phyloP scores from a whole-genome alignment of 768 basidiomycete genomes.

The Mycena filopes region DNA sequence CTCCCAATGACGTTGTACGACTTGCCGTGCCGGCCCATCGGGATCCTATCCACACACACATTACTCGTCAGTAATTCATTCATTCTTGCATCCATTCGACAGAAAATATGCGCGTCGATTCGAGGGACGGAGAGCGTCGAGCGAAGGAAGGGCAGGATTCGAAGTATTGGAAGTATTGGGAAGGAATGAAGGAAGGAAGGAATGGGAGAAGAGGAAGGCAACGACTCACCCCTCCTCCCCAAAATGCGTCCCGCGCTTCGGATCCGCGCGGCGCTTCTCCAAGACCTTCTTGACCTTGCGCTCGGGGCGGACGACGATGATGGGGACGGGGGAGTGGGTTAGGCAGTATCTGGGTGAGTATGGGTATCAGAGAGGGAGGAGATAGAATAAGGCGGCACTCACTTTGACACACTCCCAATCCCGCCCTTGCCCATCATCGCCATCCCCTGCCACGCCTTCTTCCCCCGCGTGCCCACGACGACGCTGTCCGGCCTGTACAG shows the following conservation, averaged over 20 bases:
- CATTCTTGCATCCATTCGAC: no score
- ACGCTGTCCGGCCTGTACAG: slow-evolving; percentile 92
- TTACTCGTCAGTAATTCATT: no score
- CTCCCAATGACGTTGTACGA: slow-evolving; percentile 31
- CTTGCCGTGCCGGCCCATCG: slow-evolving; percentile 23
- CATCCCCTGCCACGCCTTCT: slow-evolving; percentile 54
- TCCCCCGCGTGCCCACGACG: slow-evolving; percentile 91
- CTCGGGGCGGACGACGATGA: slow-evolving; percentile 94
- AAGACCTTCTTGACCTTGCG: slow-evolving; percentile 86
- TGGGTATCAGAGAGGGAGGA: not conserved
- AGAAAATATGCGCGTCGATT: no score
- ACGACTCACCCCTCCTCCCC: slow-evolving; percentile 45
- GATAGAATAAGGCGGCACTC: slow-evolving; percentile 3
- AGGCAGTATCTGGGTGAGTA: slow-evolving; percentile 73
- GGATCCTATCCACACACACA: slow-evolving; percentile 3
- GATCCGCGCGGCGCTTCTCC: slow-evolving; percentile 88
- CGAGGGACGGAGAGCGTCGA: no score
- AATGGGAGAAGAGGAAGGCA: not conserved
- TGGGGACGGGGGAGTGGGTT: slow-evolving; percentile 93
- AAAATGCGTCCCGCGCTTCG: slow-evolving; percentile 88
- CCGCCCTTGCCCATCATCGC: slow-evolving; percentile 48
- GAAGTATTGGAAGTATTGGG: no score
- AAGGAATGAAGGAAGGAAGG: not conserved
- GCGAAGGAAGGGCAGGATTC: not conserved
- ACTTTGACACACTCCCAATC: slow-evolving; percentile 64